phyloP scores from a whole-genome alignment of 352 stramenopile species.

The Aphanomyces invadans region DNA sequence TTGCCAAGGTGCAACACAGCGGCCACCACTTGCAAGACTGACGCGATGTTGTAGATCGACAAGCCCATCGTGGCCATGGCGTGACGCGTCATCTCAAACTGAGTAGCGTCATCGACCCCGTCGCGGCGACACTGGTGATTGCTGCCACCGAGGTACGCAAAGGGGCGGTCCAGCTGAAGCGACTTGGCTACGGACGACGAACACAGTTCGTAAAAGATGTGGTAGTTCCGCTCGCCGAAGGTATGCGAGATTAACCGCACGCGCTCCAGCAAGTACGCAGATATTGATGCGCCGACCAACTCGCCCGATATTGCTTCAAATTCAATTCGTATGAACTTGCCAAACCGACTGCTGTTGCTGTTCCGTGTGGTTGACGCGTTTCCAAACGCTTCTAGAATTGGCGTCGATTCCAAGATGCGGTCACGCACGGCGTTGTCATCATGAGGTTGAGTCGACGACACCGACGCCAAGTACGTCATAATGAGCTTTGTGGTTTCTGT shows the following conservation, averaged over 20 bases:
- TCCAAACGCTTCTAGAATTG: slow-evolving; percentile 93
- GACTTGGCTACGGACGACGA: slow-evolving; percentile 48
- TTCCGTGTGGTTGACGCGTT: slow-evolving; percentile 93
- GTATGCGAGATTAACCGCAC: slow-evolving; percentile 89
- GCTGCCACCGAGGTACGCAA: slow-evolving; percentile 28
- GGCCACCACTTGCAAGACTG: slow-evolving; percentile 68
- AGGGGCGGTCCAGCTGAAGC: slow-evolving; percentile 32
- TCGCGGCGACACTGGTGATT: slow-evolving; percentile 58
- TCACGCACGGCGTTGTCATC: slow-evolving; percentile 26
- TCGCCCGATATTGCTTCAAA: slow-evolving; percentile 55
- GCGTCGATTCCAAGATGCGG: slow-evolving; percentile 91
- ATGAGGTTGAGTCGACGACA: slow-evolving; percentile 36
- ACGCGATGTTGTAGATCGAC: slow-evolving; percentile 38
- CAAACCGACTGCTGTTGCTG: slow-evolving; percentile 95
- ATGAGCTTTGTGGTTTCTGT: slow-evolving; percentile 97
- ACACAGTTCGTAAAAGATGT: slow-evolving; percentile 97
- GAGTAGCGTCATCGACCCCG: slow-evolving; percentile 56
- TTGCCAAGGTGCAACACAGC: slow-evolving; percentile 96
- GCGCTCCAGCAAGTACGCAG: slow-evolving; percentile 94
- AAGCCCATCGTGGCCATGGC: slow-evolving; percentile 63
- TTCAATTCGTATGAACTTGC: slow-evolving; percentile 94
- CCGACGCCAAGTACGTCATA: slow-evolving; percentile 93
- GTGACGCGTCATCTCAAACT: slow-evolving; percentile 61
- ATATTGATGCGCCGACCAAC: slow-evolving; percentile 72
- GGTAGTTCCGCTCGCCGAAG: slow-evolving; percentile 93